phyloP scores from a whole-genome alignment of 257 asterid species.

The Solanum verrucosum region DNA sequence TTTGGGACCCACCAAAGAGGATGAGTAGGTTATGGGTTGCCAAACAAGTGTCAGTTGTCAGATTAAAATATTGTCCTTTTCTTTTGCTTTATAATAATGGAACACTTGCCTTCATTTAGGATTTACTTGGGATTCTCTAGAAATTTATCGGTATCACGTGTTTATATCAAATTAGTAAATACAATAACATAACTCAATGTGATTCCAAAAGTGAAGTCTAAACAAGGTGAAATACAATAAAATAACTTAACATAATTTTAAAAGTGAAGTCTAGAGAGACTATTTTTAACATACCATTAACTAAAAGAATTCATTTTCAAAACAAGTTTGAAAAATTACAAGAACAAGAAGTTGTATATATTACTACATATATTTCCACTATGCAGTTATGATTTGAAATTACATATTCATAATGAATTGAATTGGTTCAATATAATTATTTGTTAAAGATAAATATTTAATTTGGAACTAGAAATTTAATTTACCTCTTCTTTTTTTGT shows the following conservation, averaged over 20 bases:
- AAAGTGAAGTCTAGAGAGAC: not conserved
- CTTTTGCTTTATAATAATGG: not conserved
- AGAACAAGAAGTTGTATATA: not conserved
- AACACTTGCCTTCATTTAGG: not conserved
- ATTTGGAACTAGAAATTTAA: not conserved
- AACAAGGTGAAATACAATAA: too few relatives aligned
- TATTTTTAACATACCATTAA: not conserved
- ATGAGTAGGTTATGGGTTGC: not conserved
- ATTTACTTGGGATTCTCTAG: not conserved
- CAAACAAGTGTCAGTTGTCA: constrained; percentile 10
- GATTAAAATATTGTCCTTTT: constrained; percentile 14
- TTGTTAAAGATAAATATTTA: not conserved
- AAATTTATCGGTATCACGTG: not conserved
- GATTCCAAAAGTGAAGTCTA: accelerated
- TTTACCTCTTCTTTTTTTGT: not conserved
- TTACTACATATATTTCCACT: not conserved
- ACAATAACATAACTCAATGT: accelerated
- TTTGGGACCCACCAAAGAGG: not conserved
- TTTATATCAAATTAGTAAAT: not conserved
- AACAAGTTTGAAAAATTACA: not conserved
- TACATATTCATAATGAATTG: too few relatives aligned
- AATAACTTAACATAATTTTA: too few relatives aligned
- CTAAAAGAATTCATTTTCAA: not conserved
- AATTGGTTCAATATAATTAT: too few relatives aligned
- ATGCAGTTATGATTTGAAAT: not conserved